These are phyloP conservation scores for Picochlorum sp. DNA, from an alignment of 139 green algal genomes.

Conservation along the genomic window DNA sequence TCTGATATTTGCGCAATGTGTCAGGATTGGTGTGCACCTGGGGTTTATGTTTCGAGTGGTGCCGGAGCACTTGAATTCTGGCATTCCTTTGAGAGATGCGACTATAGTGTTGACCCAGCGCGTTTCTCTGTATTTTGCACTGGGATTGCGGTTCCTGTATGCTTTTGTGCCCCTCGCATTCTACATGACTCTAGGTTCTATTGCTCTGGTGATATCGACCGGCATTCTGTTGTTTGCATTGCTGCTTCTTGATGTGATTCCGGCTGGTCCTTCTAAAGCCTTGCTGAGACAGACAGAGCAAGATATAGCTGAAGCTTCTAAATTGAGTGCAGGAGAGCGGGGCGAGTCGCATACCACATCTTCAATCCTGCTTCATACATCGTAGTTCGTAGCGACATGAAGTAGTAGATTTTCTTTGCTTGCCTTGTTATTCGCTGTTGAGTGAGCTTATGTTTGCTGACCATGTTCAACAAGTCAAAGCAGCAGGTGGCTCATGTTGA, in stretches of 20 bases:
- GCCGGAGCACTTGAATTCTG: not conserved
- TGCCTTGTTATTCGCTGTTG: too few species aligned
- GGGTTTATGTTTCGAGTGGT: not conserved
- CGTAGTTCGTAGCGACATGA: too few species aligned
- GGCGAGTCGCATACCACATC: too few species aligned
- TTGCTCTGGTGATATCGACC: not conserved
- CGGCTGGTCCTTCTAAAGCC: not conserved
- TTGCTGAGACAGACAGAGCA: not conserved
- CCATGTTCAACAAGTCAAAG: too few species aligned
- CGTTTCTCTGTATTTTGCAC: slow-evolving; percentile 3
- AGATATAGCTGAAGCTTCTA: too few species aligned
- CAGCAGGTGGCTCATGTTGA: too few species aligned
- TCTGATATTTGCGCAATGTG: slow-evolving; percentile 7
- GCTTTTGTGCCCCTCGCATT: not conserved
- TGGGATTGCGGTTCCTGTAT: not conserved
- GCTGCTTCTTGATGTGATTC: not conserved
- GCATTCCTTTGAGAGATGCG: not conserved
- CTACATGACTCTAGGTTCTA: slow-evolving; percentile 1
- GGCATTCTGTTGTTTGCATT: not conserved
- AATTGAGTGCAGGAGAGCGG: too few species aligned
- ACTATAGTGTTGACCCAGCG: slow-evolving; percentile 1
- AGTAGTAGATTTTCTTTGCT: too few species aligned
- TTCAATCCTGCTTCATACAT: too few species aligned
- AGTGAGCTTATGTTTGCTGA: too few species aligned
- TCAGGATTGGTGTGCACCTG: slow-evolving; percentile 7